These are phyloP conservation scores for Pseudogymnoascus sp. DNA, from an alignment of 2,329 filamentous ascomycete genomes.

Conservation along the genomic window DNA sequence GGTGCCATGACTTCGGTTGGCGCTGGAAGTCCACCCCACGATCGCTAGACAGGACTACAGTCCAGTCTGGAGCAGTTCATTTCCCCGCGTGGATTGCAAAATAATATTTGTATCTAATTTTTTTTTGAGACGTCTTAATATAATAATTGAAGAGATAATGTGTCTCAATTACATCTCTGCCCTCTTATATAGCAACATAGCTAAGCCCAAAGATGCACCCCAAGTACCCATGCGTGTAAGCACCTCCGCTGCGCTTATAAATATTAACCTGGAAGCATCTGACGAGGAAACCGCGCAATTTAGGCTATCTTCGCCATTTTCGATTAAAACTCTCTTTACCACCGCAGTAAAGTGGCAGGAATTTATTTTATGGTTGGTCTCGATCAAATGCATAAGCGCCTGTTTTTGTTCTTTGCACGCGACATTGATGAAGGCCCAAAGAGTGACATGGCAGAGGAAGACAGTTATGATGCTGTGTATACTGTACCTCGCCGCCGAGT, in stretches of 20 bases:
- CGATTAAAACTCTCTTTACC: constrained; percentile 7
- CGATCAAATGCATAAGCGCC: constrained; percentile 3
- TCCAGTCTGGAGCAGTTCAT: background rate
- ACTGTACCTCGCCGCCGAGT: constrained; percentile 12
- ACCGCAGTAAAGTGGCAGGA: constrained; percentile 13
- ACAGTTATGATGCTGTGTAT: constrained; percentile 18
- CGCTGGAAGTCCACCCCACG: background rate
- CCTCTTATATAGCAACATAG: constrained; percentile 16
- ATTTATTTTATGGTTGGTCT: background rate
- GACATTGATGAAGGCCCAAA: constrained; percentile 18
- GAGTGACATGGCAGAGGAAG: constrained; percentile 18
- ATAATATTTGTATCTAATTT: background rate
- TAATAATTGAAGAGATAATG: background rate
- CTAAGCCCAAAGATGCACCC: constrained; percentile 19
- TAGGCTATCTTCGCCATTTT: background rate
- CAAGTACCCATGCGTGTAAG: constrained; percentile 18
- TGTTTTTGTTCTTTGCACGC: constrained; percentile 9
- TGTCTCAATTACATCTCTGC: constrained; percentile 13
- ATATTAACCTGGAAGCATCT: constrained; percentile 13
- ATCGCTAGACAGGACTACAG: background rate
- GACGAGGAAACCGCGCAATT: background rate
- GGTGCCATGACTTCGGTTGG: background rate
- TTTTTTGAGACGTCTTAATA: background rate
- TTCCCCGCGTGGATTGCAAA: background rate
- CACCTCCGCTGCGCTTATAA: constrained; percentile 20